Conservation (phyloP, 2,329 filamentous ascomycete genomes). For the Colletotrichum sp. region DNA sequence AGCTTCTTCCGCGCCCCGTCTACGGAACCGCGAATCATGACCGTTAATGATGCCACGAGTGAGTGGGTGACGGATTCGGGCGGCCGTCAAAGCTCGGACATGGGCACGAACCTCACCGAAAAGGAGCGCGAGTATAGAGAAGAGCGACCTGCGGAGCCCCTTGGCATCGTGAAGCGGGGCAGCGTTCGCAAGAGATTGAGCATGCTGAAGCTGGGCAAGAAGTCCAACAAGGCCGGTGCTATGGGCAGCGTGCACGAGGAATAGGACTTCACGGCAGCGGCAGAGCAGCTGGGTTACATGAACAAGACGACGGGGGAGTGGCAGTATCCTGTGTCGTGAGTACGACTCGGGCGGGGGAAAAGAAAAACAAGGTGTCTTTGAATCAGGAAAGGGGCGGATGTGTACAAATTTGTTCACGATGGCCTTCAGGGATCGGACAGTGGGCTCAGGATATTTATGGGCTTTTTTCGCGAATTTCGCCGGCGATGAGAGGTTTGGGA, state of each 20-base stretch:
- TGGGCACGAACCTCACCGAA: constrained; percentile 23
- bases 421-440: not conserved
- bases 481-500: not conserved
- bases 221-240: constrained; percentile 60
- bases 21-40: constrained; percentile 23
- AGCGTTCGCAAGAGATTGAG: constrained; percentile 82
- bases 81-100: constrained; percentile 28
- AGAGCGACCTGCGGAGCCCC: constrained; percentile 4
- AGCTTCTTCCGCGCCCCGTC: constrained; percentile 52
- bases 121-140: constrained; percentile 31
- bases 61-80: constrained; percentile 37
- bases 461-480: not conserved
- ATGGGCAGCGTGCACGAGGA: constrained; percentile 65
- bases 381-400: not conserved
- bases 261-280: constrained; percentile 36
- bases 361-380: not conserved
- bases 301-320: constrained; percentile 22
- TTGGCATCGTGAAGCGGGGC: constrained; percentile 53
- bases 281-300: constrained; percentile 21
- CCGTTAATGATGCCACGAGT: constrained; percentile 20
- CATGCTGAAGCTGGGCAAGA: constrained; percentile 76
- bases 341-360: not conserved
- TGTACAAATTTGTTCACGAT: not conserved
- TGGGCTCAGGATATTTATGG: not conserved
- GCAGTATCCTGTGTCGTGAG: constrained; percentile 22